Evolutionary conservation across 202 grass and related monocot species (phyloP), one percentile per base, ranked within the genome.

Genomic region (Panicum virgatum): DNA sequence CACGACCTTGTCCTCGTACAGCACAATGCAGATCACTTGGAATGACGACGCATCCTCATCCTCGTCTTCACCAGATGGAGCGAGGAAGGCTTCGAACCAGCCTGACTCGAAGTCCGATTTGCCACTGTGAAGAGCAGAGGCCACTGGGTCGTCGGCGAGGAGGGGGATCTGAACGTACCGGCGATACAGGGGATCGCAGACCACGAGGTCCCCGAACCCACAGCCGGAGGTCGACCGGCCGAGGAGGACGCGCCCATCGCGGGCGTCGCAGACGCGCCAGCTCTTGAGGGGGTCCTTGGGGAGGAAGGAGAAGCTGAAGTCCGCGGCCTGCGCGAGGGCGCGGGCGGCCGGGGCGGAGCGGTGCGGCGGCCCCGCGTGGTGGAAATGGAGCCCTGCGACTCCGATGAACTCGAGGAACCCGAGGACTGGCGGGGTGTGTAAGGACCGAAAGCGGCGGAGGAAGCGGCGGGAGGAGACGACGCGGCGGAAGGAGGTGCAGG

Each of bases 161-260:
- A 2, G 42, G 16, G 53, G 52, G 12, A 86, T 60, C 75, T 1
- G 44, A 42, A 86, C 3, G 84, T 81, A 81, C 42, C 70, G 69
- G 38, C 60, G 77, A 22, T 62, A 72, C 40, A 74, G 13, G 27
- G 77, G 84, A 50, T 86, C 76, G 7, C 48, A 58, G 37, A 73
- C 48, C 3, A 19, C 26, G 13, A 84, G 40, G 22, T 50, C 82
- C 9, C 1, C 3, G 42, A 19, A 11, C 32, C 32, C 32, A 3
- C 32, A 34, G 25, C 4, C 1, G n/a, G 9, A 0, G 5, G 64
- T 1, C 9, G 11, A 12, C 40, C 10, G n/a, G 3, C 9, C 25
- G 37, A 75, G 72, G 53, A 75, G 73, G 37, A 76, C 38, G 22
- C 39, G 56, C 15, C 37, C 37, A 4, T 60, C 54, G 38, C 15